phyloP scores from a whole-genome alignment of 257 asterid species.

The Nicotiana undulata region DNA sequence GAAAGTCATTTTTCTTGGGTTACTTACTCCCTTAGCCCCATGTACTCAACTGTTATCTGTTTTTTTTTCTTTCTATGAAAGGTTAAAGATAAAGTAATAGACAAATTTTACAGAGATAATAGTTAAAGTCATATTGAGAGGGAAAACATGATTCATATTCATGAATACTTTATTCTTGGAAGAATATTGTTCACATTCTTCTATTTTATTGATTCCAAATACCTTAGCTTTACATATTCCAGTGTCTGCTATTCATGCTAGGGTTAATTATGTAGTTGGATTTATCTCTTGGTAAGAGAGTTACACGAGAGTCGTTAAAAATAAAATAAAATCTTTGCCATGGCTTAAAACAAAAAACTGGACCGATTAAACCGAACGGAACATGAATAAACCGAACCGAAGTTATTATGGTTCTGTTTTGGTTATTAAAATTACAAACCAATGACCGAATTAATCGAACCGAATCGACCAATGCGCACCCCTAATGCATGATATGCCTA shows the following conservation, averaged over 20 bases:
- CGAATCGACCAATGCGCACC: no score
- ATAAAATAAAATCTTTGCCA: no score
- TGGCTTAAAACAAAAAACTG: no score
- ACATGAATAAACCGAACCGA: no score
- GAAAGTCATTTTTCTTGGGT: slow-evolving; percentile 42
- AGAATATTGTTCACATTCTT: slow-evolving; percentile 18
- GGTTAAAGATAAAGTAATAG: slow-evolving; percentile 14
- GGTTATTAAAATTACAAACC: no score
- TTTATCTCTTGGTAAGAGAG: neutral
- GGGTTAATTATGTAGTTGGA: neutral
- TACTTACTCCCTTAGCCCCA: slow-evolving; percentile 18
- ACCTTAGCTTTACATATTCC: neutral
- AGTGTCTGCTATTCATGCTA: neutral
- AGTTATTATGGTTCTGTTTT: no score
- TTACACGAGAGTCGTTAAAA: no score
- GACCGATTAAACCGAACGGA: no score
- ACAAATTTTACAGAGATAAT: slow-evolving; percentile 27
- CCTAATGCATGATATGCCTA: no score
- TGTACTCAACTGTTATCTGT: neutral
- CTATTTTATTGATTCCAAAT: slow-evolving; percentile 8
- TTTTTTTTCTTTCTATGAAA: slow-evolving; percentile 6
- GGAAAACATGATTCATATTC: slow-evolving; percentile 18
- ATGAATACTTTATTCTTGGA: slow-evolving; percentile 8
- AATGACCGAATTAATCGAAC: no score
- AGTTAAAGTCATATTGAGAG: slow-evolving; percentile 10